These are phyloP conservation scores for Gyromitra esculenta DNA, from an alignment of 2,329 filamentous ascomycete genomes.

Conservation along the genomic window DNA sequence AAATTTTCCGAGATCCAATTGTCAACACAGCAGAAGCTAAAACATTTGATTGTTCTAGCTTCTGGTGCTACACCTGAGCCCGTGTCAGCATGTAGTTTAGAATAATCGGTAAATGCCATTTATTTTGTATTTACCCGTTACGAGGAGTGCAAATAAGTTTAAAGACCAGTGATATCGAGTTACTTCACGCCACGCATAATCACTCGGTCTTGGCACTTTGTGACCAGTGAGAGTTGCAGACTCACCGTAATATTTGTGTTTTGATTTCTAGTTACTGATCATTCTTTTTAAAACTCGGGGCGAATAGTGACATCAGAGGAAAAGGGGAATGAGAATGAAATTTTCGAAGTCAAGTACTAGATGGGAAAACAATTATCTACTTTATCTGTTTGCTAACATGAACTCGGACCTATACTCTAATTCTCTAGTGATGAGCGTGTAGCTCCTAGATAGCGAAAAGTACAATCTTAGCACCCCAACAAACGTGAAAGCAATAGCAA, in stretches of 20 bases:
- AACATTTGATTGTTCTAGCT: background rate
- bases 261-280: no score
- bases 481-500: no score
- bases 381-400: no score
- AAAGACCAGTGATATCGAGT: background rate
- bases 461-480: no score
- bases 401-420: no score
- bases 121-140: background rate
- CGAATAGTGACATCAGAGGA: no score
- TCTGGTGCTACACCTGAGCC: background rate
- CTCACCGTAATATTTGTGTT: background rate
- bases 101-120: background rate
- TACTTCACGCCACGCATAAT: background rate
- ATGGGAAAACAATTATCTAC: no score
- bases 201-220: conserved; percentile 35
- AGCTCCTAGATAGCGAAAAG: no score
- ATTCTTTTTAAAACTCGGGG: no score
- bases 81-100: background rate
- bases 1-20: background rate
- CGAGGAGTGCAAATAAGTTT: background rate
- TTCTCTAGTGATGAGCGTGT: no score
- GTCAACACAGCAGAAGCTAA: background rate
- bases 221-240: background rate
- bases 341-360: no score
- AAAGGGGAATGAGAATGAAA: no score